Evolutionary conservation across 2,329 filamentous ascomycete genomes (phyloP).

Genomic region (Hypoxylon sp.): DNA sequence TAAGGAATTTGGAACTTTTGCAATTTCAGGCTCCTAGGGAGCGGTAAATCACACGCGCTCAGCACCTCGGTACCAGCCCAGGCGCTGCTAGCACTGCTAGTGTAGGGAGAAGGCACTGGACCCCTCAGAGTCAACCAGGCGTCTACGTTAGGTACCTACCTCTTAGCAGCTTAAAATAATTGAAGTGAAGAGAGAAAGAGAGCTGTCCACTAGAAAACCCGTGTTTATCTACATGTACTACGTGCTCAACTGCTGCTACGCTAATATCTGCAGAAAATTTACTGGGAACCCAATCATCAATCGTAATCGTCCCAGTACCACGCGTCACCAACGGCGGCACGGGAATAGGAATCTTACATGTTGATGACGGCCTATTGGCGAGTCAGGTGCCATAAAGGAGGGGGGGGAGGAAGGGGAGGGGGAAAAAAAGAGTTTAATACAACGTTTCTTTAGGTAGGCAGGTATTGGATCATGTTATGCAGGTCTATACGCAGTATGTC

Average conservation of each 20-base stretch:
- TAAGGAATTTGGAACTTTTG: conserved; percentile 37
- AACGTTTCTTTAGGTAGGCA: conserved; percentile 27
- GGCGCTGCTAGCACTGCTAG: background rate
- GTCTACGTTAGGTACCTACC: too few species aligned
- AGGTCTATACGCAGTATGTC: too few species aligned
- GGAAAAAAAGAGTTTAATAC: conserved; percentile 30
- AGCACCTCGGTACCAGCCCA: conserved; percentile 25
- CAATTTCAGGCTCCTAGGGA: conserved; percentile 19
- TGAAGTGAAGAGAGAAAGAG: background rate
- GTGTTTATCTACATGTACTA: conserved; percentile 27
- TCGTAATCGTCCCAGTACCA: conserved; percentile 33
- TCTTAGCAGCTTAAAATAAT: background rate
- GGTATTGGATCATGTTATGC: too few species aligned
- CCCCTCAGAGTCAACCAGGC: background rate
- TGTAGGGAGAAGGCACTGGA: conserved; percentile 1
- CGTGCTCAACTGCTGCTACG: conserved; percentile 25
- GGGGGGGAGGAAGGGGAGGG: background rate
- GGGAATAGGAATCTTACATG: conserved; percentile 42
- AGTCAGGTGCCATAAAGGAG: conserved; percentile 29
- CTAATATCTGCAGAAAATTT: conserved; percentile 39
- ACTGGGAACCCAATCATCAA: conserved; percentile 40
- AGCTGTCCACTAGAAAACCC: conserved; percentile 29
- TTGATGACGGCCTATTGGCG: conserved; percentile 39
- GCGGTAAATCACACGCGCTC: conserved; percentile 29
- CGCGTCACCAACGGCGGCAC: conserved; percentile 38